These are phyloP conservation scores for Hyaloperonospora brassicae DNA, from an alignment of 352 stramenopile species.

Conservation along the genomic window DNA sequence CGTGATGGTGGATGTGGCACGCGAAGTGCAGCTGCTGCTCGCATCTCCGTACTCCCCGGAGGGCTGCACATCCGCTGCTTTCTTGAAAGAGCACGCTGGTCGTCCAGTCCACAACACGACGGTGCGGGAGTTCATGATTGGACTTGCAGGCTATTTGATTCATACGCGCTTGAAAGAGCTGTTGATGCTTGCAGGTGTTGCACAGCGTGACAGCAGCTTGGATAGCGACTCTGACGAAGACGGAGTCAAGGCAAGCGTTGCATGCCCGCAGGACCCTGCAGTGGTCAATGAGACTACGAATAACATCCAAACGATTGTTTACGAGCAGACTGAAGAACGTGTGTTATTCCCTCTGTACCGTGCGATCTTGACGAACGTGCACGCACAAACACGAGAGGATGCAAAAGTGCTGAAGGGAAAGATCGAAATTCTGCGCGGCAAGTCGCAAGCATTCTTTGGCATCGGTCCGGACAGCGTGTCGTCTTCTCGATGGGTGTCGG, in stretches of 20 bases:
- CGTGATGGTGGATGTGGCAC: conserved; percentile 56
- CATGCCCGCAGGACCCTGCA: conserved; percentile 13
- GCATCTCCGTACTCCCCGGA: conserved; percentile 80
- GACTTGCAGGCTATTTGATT: conserved; percentile 73
- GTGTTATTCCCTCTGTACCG: conserved; percentile 77
- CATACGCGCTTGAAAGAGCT: conserved; percentile 77
- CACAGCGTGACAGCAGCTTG: conserved; percentile 16
- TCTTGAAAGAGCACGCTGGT: conserved; percentile 58
- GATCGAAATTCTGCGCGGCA: conserved; percentile 70
- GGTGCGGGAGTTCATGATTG: conserved; percentile 70
- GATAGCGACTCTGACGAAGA: conserved; percentile 31
- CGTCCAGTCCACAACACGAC: conserved; percentile 41
- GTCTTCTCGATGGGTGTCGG: conserved; percentile 46
- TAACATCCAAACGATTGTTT: conserved; percentile 57
- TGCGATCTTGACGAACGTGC: conserved; percentile 56
- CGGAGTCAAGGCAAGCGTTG: conserved; percentile 6
- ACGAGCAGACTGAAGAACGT: conserved; percentile 80
- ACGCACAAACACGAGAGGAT: conserved; percentile 47
- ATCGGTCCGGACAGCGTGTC: conserved; percentile 66
- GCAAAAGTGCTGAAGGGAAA: conserved; percentile 68
- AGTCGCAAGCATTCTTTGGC: conserved; percentile 79
- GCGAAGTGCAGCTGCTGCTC: conserved; percentile 76
- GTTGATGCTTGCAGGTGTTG: conserved; percentile 44
- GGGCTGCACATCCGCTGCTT: conserved; percentile 59
- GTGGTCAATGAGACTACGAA: conserved; percentile 50